Evolutionary conservation across 2,329 filamentous ascomycete genomes (phyloP), one percentile per base, ranked within the genome.

Genomic region (Exophiala alcalophila): DNA sequence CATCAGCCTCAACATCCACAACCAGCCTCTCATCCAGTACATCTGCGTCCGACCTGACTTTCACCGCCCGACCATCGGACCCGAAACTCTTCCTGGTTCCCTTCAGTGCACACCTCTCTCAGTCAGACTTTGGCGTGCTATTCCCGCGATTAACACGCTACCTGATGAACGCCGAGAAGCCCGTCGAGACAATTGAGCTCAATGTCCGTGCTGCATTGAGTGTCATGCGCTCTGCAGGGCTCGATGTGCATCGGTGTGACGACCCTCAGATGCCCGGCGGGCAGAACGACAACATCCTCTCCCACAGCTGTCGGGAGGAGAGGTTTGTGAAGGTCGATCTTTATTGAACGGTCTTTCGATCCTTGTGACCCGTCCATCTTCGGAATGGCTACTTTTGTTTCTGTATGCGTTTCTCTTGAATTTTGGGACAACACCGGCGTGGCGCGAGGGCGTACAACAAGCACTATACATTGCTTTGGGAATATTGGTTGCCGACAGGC

Each of bases 41-140:
- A n/a, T n/a, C 46, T 9, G 27, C 23, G 12, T n/a, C 35, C 24
- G 24, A 30, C 5, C 16, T n/a, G 12, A 23, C 26, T 15, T 10
- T 31, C 2, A 32, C 39, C 2, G n/a, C 44, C 39, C 21, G 10
- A 72, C 43, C 63, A 68, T 3, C 65, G 64, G 3, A 14, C 42
- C 81, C 86, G 4, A 76, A 82, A 54, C 78, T 91, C 57, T 94
- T 86, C 67, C 91, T 86, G 61, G 81, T 86, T 2, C 61, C 73
- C 10, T 70, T 76, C 30, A 84, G 82, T n/a, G 86, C 87, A 0
- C 88, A 94, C 60, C 74, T 94, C 18, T 86, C 77, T 44, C 88
- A 94, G 64, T 85, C 80, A 14, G 88, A 94, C 59, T 94, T 92
- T 55, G 88, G 85, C 24, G 68, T 92, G 16, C 66, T 94, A 15